Base-by-base conservation (phyloP, 2,329 filamentous ascomycete species). In the Fragosphaeria purpurea region DNA sequence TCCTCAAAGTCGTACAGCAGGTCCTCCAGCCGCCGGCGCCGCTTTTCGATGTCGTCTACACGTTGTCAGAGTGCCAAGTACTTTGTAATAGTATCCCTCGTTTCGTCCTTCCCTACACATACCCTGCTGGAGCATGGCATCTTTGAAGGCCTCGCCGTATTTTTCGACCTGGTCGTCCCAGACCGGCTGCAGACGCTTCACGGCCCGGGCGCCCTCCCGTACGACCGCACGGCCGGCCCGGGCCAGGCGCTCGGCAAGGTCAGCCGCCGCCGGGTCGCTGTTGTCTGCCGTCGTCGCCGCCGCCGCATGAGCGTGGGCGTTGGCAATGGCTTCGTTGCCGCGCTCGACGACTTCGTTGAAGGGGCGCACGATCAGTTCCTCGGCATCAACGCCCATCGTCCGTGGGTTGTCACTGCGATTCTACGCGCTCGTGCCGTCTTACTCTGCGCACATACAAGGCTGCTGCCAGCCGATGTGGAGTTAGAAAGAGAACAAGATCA, bases 1-100 rank as follows among this genome's bases (percentile, higher is more conserved):
- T 72, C 70, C 41, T 72, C 69, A 42, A 72, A 65, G 51, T 71
- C 69, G 56, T 70, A 72, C 6, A 72, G 61, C 4, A 70, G 58
- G 48, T 70, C 66, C 46, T 70, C 68, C 4, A 71, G 57, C 12
- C 56, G 51, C 9, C 65, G 56, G 12, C 64, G 50, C 48, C 57
- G 58, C 44, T 57, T 59, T 40, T 64, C 60, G 32, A 66, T 54
- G 13, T 62, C 61, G 13, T 62, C 63, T 63, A 46, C 41, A n/a
- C 30, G 11, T 44, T 47, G 4, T 7, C 22, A 34, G n/a, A n/a
- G n/a, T n/a, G n/a, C n/a, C n/a, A n/a, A n/a, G n/a, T n/a, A n/a
- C n/a, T n/a, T n/a, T n/a, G n/a, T n/a, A n/a, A n/a, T n/a, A n/a
- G n/a, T n/a, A n/a, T n/a, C n/a, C n/a, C n/a, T n/a, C n/a, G n/a